Percentiles rank a stretch among this genome's conserved stretches.
Conservation (phyloP, 305 asterid species). For the Ajuga reptans region DNA sequence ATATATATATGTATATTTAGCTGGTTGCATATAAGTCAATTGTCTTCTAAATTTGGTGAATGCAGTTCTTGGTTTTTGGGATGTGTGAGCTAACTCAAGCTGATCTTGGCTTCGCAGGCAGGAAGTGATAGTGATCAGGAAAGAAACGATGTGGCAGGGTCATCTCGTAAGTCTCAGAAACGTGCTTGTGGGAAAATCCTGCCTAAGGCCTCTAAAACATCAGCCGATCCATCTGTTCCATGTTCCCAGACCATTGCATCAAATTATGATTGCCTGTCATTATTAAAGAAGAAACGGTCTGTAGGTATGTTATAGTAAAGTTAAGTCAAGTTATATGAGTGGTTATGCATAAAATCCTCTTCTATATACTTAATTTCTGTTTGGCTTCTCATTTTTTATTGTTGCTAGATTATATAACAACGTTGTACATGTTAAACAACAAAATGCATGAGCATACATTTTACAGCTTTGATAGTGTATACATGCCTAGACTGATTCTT, state of each 20-base stretch:
- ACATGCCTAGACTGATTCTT: not conserved
- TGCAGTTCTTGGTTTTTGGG: conserved; percentile 6
- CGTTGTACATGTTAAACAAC: conserved; percentile 8
- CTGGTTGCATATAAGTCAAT: not conserved
- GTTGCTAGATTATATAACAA: conserved; percentile 12
- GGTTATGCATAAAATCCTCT: not conserved
- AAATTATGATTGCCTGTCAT: conserved; percentile 43
- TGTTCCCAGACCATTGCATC: conserved; percentile 42
- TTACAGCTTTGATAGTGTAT: not conserved
- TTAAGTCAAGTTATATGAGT: conserved; percentile 15
- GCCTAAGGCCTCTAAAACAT: conserved; percentile 46
- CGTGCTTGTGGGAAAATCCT: conserved; percentile 56
- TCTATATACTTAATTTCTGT: not conserved
- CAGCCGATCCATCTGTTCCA: conserved; percentile 33
- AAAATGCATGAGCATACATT: not conserved
- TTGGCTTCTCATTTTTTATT: conserved; percentile 6
- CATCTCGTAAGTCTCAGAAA: conserved; percentile 66
- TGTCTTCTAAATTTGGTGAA: conserved; percentile 14
- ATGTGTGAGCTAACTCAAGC: conserved; percentile 14
- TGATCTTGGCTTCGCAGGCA: conserved; percentile 47
- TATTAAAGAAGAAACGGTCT: conserved; percentile 67
- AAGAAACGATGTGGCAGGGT: conserved; percentile 68
- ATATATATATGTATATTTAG: not conserved
- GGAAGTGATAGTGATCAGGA: conserved; percentile 87
- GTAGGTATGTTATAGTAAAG: conserved; percentile 47